Evolutionary conservation across 345 rosid genomes (phyloP).

Genomic region (Eucalyptus leucophloia): DNA sequence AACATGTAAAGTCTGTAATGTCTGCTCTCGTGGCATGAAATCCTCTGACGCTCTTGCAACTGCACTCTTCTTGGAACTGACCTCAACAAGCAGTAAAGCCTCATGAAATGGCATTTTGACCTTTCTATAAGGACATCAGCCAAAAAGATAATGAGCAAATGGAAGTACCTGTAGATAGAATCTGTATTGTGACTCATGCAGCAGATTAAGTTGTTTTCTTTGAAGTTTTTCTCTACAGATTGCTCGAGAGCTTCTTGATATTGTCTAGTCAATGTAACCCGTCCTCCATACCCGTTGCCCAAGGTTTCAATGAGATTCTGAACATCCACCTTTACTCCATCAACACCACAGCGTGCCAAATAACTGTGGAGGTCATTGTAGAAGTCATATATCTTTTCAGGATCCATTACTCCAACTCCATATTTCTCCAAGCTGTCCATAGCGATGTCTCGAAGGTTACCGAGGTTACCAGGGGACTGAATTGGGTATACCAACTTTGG

Average conservation of each 20-base stretch:
- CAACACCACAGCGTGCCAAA: slow-evolving; percentile 21
- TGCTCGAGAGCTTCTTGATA: slow-evolving; percentile 49
- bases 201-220: slow-evolving; percentile 35
- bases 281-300: slow-evolving; percentile 48
- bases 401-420: slow-evolving; percentile 34
- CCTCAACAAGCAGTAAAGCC: neutral
- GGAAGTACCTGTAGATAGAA: slow-evolving; percentile 38
- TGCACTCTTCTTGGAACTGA: slow-evolving; percentile 36
- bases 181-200: slow-evolving; percentile 60
- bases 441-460: slow-evolving; percentile 18
- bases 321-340: slow-evolving; percentile 51
- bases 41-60: slow-evolving; percentile 63
- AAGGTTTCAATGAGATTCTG: slow-evolving; percentile 44
- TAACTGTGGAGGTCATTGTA: slow-evolving; percentile 41
- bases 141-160: neutral
- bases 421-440: slow-evolving; percentile 33
- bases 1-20: slow-evolving; percentile 47
- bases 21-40: slow-evolving; percentile 51
- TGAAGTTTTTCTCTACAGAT: slow-evolving; percentile 37
- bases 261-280: slow-evolving; percentile 33
- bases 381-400: slow-evolving; percentile 18
- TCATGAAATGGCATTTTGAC: neutral
- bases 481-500: slow-evolving; percentile 34
- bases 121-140: neutral
- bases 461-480: slow-evolving; percentile 35